phyloP scores from a whole-genome alignment of 805 yeast species.

The Wickerhamiella musiphila region DNA sequence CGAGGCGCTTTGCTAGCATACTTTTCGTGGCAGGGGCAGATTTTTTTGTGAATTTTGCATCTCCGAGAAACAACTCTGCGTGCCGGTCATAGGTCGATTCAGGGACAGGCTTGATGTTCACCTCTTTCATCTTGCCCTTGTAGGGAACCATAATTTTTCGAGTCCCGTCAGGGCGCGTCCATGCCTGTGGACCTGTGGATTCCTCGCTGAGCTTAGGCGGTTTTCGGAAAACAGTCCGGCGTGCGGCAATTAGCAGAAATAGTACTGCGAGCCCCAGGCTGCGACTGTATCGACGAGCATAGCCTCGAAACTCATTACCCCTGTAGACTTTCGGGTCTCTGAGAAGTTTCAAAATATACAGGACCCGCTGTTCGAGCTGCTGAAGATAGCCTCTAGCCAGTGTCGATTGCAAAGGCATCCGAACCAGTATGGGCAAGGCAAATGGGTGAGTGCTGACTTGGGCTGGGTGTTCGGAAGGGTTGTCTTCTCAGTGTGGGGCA shows the following conservation, averaged over 20 bases:
- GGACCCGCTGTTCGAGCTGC: background rate
- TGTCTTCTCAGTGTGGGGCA: no score
- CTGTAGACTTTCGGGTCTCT: background rate
- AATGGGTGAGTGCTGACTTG: no score
- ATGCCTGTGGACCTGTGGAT: slow-evolving; percentile 1
- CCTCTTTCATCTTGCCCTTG: slow-evolving; percentile 4
- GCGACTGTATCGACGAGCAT: background rate
- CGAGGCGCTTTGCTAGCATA: background rate
- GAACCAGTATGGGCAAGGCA: no score
- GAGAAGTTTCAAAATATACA: background rate
- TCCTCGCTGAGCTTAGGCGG: background rate
- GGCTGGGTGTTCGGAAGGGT: no score
- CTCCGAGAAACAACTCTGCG: slow-evolving; percentile 6
- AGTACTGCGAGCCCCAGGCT: background rate
- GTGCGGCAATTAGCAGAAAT: background rate
- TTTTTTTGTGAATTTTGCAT: background rate
- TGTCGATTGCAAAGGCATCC: background rate
- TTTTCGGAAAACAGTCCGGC: background rate
- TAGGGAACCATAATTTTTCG: slow-evolving; percentile 12
- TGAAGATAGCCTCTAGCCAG: background rate
- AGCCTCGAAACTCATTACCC: background rate
- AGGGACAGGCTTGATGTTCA: slow-evolving; percentile 5
- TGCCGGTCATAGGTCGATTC: slow-evolving; percentile 10
- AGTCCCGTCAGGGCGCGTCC: slow-evolving; percentile 1
- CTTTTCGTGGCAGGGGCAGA: background rate